Percentiles rank a stretch among this genome's conserved stretches.
Evolutionary conservation across 139 green algal species (phyloP).

Genomic region (Coccomyxa sp.): DNA sequence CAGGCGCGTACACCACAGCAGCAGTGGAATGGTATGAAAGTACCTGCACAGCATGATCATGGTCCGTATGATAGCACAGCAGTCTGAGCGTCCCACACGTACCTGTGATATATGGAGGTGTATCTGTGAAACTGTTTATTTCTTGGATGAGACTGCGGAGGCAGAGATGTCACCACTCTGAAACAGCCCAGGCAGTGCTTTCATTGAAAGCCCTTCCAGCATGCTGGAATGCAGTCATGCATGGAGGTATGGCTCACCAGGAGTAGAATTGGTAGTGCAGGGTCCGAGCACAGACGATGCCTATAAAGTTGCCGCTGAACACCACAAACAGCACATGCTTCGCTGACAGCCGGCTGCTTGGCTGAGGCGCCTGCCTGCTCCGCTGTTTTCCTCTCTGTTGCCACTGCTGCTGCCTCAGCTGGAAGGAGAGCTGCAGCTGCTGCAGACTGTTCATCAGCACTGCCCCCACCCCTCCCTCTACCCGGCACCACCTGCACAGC

Average conservation of each 20-base stretch:
- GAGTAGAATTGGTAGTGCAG: conserved; percentile 91
- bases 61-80: not conserved
- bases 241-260: conserved; percentile 60
- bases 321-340: conserved; percentile 42
- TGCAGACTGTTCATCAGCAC: not conserved
- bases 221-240: too few relatives aligned
- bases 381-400: not conserved
- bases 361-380: not conserved
- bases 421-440: not conserved
- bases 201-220: not conserved
- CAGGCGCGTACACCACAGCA: conserved; percentile 51
- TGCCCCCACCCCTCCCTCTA: not conserved
- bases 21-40: conserved; percentile 67
- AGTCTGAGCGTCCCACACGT: not conserved
- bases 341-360: not conserved
- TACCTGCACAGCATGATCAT: conserved; percentile 34
- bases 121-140: not conserved
- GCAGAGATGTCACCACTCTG: not conserved
- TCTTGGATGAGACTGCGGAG: not conserved
- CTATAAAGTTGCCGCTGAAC: conserved; percentile 71
- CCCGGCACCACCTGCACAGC: not conserved
- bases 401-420: not conserved
- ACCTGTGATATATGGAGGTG: not conserved
- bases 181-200: not conserved
- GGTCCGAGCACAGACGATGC: conserved; percentile 66